Conservation (phyloP, 2,329 filamentous ascomycete genomes). For the Botrytis medusae region DNA sequence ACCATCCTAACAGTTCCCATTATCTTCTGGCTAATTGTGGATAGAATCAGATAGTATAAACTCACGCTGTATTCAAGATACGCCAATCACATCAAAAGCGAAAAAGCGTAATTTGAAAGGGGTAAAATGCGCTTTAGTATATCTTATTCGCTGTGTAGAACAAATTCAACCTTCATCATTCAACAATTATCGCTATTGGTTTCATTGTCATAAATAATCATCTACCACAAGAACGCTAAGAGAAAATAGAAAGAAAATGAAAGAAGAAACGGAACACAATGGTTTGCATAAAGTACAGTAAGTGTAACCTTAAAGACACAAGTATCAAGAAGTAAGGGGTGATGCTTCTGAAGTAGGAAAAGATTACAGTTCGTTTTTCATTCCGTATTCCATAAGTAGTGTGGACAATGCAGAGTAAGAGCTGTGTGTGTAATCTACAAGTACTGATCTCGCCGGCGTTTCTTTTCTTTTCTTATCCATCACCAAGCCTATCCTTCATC, state of each 20-base stretch:
- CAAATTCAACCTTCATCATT: too few relatives aligned
- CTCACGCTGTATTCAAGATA: background rate
- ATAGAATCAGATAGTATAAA: background rate
- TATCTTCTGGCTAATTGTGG: background rate
- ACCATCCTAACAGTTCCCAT: background rate
- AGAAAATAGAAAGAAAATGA: background rate
- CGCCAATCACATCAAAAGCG: background rate
- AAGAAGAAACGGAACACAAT: background rate
- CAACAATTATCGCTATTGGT: background rate
- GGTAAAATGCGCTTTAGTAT: background rate
- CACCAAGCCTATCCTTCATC: slow-evolving; percentile 3
- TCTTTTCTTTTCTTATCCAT: slow-evolving; percentile 7
- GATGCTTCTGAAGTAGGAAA: background rate
- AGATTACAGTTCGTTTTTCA: background rate
- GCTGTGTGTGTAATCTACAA: slow-evolving; percentile 16
- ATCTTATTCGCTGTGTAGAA: background rate
- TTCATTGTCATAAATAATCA: background rate
- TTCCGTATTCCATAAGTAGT: background rate
- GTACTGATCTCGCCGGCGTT: background rate
- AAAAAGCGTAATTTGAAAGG: background rate
- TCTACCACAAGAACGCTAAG: background rate
- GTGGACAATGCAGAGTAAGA: background rate
- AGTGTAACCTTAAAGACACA: background rate
- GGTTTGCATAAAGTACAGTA: background rate
- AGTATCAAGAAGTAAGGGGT: background rate